Percentiles rank a stretch among this genome's conserved stretches.
These are phyloP conservation scores for Pittosporum tobira DNA, from an alignment of 129 eudicot genomes.

Conservation along the genomic window DNA sequence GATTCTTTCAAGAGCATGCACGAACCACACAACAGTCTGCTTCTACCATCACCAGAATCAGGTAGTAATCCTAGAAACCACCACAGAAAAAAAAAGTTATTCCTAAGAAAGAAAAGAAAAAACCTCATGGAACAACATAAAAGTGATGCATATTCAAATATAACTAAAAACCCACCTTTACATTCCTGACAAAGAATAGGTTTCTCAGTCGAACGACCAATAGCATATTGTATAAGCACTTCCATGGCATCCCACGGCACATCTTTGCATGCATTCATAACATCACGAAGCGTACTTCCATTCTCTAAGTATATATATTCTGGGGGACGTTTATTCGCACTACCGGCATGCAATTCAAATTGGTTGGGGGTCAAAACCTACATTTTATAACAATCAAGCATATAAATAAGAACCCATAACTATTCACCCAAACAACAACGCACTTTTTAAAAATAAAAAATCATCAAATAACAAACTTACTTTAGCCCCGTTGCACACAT, in stretches of 20 bases:
- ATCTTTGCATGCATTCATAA: slow-evolving; percentile 58
- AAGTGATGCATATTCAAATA: slow-evolving; percentile 2
- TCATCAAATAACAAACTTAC: background rate
- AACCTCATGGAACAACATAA: background rate
- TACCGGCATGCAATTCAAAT: slow-evolving; percentile 87
- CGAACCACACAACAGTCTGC: slow-evolving; percentile 37
- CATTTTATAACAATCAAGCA: background rate
- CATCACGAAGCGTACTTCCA: slow-evolving; percentile 65
- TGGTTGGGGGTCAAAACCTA: slow-evolving; percentile 69
- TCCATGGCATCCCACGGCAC: slow-evolving; percentile 38
- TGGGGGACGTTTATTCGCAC: slow-evolving; percentile 83
- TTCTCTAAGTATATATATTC: slow-evolving; percentile 76
- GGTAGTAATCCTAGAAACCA: slow-evolving; percentile 35
- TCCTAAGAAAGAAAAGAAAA: background rate
- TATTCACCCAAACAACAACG: background rate
- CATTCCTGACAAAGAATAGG: slow-evolving; percentile 30
- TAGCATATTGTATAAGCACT: slow-evolving; percentile 29
- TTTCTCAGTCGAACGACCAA: slow-evolving; percentile 35
- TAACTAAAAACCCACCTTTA: slow-evolving; percentile 41
- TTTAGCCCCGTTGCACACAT: background rate
- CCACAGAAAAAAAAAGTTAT: background rate
- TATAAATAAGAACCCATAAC: background rate
- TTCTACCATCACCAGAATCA: slow-evolving; percentile 32
- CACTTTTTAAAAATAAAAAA: background rate
- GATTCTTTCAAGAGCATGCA: slow-evolving; percentile 36